These are phyloP conservation scores for Phytophthora pluvialis DNA, from an alignment of 352 stramenopile species.

Conservation along the genomic window DNA sequence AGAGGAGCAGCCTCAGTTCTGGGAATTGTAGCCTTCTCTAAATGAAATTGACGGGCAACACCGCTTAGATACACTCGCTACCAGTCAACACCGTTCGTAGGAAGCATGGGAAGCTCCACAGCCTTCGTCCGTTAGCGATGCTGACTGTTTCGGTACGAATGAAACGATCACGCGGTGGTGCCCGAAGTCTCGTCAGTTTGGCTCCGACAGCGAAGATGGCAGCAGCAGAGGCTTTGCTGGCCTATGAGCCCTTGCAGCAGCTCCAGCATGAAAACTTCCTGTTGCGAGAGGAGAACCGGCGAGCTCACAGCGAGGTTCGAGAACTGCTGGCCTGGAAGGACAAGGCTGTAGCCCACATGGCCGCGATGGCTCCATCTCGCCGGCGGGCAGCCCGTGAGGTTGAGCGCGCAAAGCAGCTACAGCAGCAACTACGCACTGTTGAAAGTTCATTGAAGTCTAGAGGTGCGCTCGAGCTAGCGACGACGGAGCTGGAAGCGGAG, in stretches of 20 bases:
- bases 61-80: too few species aligned
- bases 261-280: slow-evolving; percentile 75
- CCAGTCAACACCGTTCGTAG: too few species aligned
- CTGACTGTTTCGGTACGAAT: too few species aligned
- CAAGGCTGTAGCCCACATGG: slow-evolving; percentile 67
- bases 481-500: slow-evolving; percentile 44
- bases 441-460: slow-evolving; percentile 65
- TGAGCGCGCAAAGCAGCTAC: slow-evolving; percentile 56
- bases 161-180: slow-evolving; percentile 7
- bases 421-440: slow-evolving; percentile 58
- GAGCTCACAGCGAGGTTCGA: slow-evolving; percentile 52
- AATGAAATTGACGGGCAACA: too few species aligned
- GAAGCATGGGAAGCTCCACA: too few species aligned
- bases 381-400: slow-evolving; percentile 51
- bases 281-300: slow-evolving; percentile 61
- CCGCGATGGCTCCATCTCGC: slow-evolving; percentile 60
- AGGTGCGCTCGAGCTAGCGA: slow-evolving; percentile 52
- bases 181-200: slow-evolving; percentile 12
- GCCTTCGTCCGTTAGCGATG: too few species aligned
- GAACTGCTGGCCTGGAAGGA: slow-evolving; percentile 74
- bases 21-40: too few species aligned
- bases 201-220: slow-evolving; percentile 21
- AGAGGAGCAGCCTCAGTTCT: too few species aligned
- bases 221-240: slow-evolving; percentile 50
- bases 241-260: slow-evolving; percentile 62